Evolutionary conservation across 1,284 basidiomycete species (phyloP).

Genomic region (Puccinia coronata): DNA sequence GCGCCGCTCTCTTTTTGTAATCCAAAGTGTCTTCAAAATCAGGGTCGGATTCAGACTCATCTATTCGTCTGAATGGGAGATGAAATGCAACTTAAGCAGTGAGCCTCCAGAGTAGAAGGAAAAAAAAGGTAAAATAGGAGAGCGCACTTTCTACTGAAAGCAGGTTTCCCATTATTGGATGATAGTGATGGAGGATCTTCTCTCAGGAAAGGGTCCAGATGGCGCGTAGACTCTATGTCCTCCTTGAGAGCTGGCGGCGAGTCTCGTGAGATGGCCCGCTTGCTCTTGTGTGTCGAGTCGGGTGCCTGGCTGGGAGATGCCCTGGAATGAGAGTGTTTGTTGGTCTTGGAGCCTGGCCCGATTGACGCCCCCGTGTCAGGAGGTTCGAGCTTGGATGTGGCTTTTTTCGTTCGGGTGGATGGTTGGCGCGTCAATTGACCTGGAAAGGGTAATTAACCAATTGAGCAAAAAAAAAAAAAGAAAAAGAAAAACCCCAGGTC

Average conservation of each 20-base stretch:
- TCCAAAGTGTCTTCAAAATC: neutral
- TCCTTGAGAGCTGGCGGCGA: neutral
- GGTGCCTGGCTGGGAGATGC: neutral
- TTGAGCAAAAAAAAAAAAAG: neutral
- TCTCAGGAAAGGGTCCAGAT: slow-evolving; percentile 13
- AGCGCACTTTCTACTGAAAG: neutral
- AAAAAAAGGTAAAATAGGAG: too few species aligned
- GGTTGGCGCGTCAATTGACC: slow-evolving; percentile 46
- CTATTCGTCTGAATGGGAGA: neutral
- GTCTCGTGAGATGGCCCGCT: neutral
- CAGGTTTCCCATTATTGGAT: neutral
- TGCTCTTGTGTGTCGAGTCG: slow-evolving; percentile 3
- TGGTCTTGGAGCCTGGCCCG: neutral
- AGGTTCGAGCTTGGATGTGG: neutral
- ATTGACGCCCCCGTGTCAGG: neutral
- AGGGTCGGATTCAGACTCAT: slow-evolving; percentile 10
- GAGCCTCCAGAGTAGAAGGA: neutral
- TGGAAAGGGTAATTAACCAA: neutral
- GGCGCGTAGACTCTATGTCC: neutral
- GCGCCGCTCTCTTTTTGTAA: neutral
- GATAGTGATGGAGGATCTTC: neutral
- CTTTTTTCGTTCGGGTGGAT: slow-evolving; percentile 31
- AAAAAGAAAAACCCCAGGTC: too few species aligned
- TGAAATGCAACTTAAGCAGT: neutral
- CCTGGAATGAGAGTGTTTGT: slow-evolving; percentile 14